Percentiles rank a stretch among this genome's conserved stretches.
Evolutionary conservation across 1,284 basidiomycete species (phyloP).

Genomic region (Albatrellus sp.): DNA sequence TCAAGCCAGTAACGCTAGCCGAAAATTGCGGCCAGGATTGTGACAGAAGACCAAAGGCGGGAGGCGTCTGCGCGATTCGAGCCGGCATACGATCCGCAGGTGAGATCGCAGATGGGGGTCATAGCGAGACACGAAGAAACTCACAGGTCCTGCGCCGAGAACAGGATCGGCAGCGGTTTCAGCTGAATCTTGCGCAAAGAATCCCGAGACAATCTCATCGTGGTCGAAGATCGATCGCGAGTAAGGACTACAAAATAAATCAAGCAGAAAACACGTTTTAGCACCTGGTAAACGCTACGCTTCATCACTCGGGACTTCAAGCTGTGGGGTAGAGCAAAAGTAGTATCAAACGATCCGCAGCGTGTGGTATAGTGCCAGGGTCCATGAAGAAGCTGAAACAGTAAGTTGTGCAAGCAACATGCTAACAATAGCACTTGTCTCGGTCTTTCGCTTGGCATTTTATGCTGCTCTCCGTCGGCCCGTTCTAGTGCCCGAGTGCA

Average conservation of each 20-base stretch:
- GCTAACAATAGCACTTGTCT: too few relatives aligned
- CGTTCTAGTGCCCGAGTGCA: too few relatives aligned
- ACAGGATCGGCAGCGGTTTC: conserved; percentile 12
- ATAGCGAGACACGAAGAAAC: conserved; percentile 2
- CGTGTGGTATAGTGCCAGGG: too few relatives aligned
- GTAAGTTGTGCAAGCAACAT: too few relatives aligned
- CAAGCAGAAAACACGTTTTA: neutral
- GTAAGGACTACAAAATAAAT: neutral
- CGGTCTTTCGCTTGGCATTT: too few relatives aligned
- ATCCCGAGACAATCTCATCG: conserved; percentile 17
- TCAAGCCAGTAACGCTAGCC: conserved; percentile 29
- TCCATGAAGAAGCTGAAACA: too few relatives aligned
- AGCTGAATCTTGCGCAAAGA: conserved; percentile 21
- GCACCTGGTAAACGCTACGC: neutral
- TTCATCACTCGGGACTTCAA: too few relatives aligned
- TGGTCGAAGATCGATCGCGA: neutral
- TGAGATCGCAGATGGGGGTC: neutral
- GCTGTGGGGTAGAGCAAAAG: too few relatives aligned
- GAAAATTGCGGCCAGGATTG: conserved; percentile 44
- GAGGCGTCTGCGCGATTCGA: conserved; percentile 30
- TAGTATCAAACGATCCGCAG: too few relatives aligned
- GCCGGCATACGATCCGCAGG: neutral
- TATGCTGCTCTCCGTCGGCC: too few relatives aligned
- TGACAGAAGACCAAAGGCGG: conserved; percentile 45
- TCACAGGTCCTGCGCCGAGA: conserved; percentile 16